Conservation (phyloP, 2,329 filamentous ascomycete genomes). For the Colletotrichum lini region DNA sequence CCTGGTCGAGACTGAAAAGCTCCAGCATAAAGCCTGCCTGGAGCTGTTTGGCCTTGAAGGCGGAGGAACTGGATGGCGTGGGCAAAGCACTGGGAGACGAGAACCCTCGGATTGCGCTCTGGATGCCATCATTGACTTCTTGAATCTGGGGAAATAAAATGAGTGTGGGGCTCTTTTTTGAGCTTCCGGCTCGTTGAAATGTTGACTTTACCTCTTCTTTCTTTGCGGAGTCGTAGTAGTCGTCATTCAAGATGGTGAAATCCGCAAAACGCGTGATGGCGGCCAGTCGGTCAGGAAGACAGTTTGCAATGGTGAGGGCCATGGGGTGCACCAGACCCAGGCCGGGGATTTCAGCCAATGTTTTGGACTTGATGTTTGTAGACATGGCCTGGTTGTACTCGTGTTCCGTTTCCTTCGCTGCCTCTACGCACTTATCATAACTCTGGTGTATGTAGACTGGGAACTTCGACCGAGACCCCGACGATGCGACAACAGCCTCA, state of each 20-base stretch:
- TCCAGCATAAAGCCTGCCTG: neutral
- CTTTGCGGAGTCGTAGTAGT: neutral
- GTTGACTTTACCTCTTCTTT: conserved; percentile 1
- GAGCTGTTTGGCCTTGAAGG: neutral
- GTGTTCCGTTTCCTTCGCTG: neutral
- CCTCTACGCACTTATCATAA: neutral
- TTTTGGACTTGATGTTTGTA: neutral
- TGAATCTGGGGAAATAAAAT: neutral
- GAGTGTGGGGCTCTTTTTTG: neutral
- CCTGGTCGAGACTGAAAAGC: neutral
- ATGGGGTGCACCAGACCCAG: neutral
- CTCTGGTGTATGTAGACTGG: neutral
- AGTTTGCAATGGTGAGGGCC: conserved; percentile 1
- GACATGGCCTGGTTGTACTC: conserved; percentile 4
- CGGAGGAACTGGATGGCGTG: neutral
- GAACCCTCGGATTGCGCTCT: neutral
- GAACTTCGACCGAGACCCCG: neutral
- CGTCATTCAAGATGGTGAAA: neutral
- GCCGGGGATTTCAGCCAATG: neutral
- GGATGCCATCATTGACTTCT: neutral
- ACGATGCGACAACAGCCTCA: neutral
- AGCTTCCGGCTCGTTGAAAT: too few relatives aligned
- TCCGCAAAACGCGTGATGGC: neutral
- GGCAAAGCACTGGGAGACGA: neutral
- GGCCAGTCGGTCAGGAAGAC: neutral